Evolutionary conservation across 2,329 filamentous ascomycete genomes (phyloP).

Genomic region (Aureobasidium sp.): DNA sequence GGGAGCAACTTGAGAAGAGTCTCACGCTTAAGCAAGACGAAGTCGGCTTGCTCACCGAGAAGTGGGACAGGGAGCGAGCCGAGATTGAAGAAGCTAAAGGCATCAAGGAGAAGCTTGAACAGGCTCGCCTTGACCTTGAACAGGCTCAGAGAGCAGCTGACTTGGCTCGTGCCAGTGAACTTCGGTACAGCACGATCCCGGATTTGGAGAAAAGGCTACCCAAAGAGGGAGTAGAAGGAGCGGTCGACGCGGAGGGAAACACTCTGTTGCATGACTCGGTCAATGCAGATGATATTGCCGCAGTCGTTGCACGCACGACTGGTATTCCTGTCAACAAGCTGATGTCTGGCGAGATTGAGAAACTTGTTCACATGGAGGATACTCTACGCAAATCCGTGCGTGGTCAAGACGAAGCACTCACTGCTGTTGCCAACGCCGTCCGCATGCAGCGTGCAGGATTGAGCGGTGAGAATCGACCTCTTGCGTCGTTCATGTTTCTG

Average conservation of each 20-base stretch:
- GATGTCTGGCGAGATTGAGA: conserved; percentile 88
- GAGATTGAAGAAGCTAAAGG: conserved; percentile 84
- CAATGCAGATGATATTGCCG: conserved; percentile 89
- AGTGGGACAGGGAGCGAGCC: conserved; percentile 82
- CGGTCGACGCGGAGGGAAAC: conserved; percentile 27
- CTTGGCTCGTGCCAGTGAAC: conserved; percentile 81
- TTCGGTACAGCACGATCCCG: conserved; percentile 83
- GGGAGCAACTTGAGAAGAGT: conserved; percentile 73
- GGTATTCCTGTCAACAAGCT: conserved; percentile 90
- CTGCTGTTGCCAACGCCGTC: conserved; percentile 85
- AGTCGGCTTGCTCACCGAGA: conserved; percentile 62
- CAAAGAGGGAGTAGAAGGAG: conserved; percentile 54
- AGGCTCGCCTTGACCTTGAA: conserved; percentile 75
- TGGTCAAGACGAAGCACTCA: conserved; percentile 89
- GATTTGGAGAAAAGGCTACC: conserved; percentile 70
- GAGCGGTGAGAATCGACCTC: conserved; percentile 80
- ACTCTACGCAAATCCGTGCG: conserved; percentile 73
- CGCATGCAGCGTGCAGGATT: conserved; percentile 88
- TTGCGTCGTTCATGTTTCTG: conserved; percentile 96
- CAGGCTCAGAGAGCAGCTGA: conserved; percentile 80
- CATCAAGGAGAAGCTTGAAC: conserved; percentile 80
- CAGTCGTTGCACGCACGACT: conserved; percentile 81
- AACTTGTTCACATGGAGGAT: conserved; percentile 93
- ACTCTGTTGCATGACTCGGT: conserved; percentile 85
- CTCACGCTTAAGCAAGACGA: conserved; percentile 72